A percentile compares a stretch with the other conserved stretches of the same genome.
phyloP scores from a whole-genome alignment of 495 filamentous ascomycete species.

The Hypoxylon subgilvum region DNA sequence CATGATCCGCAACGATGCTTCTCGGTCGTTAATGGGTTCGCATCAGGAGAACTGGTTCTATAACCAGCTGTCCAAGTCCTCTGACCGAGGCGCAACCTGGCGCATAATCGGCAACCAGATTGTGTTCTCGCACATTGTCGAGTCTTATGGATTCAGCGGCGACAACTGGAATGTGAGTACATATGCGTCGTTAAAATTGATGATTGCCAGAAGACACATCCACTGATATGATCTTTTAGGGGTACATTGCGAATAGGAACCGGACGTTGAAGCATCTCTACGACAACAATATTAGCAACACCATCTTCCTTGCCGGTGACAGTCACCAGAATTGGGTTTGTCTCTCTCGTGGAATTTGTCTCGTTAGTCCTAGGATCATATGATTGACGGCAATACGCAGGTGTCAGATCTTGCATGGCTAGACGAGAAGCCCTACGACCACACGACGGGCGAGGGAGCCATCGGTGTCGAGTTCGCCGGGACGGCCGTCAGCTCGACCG shows the following conservation, averaged over 20 bases:
- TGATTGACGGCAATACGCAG: conserved; percentile 20
- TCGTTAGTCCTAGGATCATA: background rate
- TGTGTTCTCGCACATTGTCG: conserved; percentile 64
- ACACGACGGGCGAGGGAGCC: conserved; percentile 59
- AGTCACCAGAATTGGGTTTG: conserved; percentile 66
- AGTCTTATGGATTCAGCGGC: conserved; percentile 45
- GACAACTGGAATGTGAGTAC: conserved; percentile 42
- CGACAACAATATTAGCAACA: conserved; percentile 68
- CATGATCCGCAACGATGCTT: conserved; percentile 61
- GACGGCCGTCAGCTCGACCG: conserved; percentile 63
- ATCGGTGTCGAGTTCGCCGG: conserved; percentile 73
- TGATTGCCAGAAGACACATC: background rate
- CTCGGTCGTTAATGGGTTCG: conserved; percentile 67
- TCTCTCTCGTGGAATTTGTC: conserved; percentile 49
- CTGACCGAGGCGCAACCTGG: conserved; percentile 64
- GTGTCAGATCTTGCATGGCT: conserved; percentile 69
- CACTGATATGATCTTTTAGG: conserved; percentile 50
- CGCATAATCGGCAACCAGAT: conserved; percentile 70
- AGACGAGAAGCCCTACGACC: conserved; percentile 61
- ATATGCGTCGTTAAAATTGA: background rate
- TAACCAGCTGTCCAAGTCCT: conserved; percentile 59
- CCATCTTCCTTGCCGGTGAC: conserved; percentile 70
- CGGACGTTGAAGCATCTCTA: conserved; percentile 64
- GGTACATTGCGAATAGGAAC: conserved; percentile 68
- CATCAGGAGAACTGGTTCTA: conserved; percentile 75